Base-by-base conservation (phyloP, 2,329 filamentous ascomycete genomes). In the Elsinoe arachidis region DNA sequence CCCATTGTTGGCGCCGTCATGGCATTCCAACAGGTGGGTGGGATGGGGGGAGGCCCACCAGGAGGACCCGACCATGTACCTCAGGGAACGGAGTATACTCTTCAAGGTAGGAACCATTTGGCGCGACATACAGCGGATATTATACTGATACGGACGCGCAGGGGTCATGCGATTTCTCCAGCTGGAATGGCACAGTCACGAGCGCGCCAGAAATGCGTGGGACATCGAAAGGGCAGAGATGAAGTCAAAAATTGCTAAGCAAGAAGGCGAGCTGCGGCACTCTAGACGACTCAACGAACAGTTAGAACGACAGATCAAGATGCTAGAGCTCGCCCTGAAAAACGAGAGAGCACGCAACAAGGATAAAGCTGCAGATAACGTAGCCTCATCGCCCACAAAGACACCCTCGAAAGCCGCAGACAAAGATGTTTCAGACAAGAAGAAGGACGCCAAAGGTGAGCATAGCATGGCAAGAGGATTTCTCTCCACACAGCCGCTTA, bases 101-200 rank as follows among this genome's bases (percentile, higher is more conserved):
- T 88, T 63, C 85, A 87, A 76, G 85, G 84, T 87, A 69, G 67
- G 77, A 38, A 34, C 41, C 7, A 30, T 30, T 54, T 26, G 59
- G 43, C 23, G 30, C 26, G 35, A 37, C 26, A 15, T 21, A 17
- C 14, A 44, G 9, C 3, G 11, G 9, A 44, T 11, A 12, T 39
- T 7, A n/a, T n/a, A 57, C 67, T 71, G 62, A 70, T 60, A 5
- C 46, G 46, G 39, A 57, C 59, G 10, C 17, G 34, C 64, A 93
- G 89, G 93, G 69, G 93, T 99, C 37, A 99, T 99, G 93, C 91
- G 93, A 73, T 99, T 99, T 72, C 83, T 99, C 38, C 93, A 99
- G 76, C 93, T 93, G 49, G 92, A 99, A 81, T 99, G 93, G 93
- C 93, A 99, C 74, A 87, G 90, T 64, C 92, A 99, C 73, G 93